These are phyloP conservation scores for Trametes punicea DNA, from an alignment of 768 basidiomycete species.

Conservation along the genomic window DNA sequence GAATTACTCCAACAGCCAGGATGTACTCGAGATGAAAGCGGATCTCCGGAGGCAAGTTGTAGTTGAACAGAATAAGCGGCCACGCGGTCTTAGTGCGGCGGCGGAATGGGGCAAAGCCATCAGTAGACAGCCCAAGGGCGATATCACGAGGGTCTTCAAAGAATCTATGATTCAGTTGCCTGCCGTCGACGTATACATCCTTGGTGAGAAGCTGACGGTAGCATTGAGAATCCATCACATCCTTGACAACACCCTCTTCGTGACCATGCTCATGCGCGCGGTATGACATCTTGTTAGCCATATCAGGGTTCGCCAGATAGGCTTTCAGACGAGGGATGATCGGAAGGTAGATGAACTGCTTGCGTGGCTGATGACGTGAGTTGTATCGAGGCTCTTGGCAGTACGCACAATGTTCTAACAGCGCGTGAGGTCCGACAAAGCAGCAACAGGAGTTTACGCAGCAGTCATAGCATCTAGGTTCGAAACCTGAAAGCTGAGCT, in stretches of 20 bases:
- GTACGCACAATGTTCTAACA: conserved; percentile 32
- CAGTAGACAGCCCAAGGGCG: conserved; percentile 38
- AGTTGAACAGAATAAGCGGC: conserved; percentile 41
- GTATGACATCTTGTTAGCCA: conserved; percentile 31
- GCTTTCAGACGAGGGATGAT: conserved; percentile 36
- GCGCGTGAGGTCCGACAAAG: conserved; percentile 33
- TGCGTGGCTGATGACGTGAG: conserved; percentile 22
- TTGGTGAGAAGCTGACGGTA: conserved; percentile 29
- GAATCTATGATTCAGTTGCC: conserved; percentile 25
- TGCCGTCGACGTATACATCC: conserved; percentile 29
- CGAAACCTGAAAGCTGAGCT: conserved; percentile 31
- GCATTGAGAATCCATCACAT: conserved; percentile 36
- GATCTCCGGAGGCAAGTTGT: conserved; percentile 41
- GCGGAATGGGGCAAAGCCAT: conserved; percentile 41
- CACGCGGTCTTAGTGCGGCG: conserved; percentile 32
- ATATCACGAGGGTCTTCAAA: conserved; percentile 39
- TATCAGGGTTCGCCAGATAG: conserved; percentile 20
- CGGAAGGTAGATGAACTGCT: conserved; percentile 37
- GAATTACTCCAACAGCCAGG: conserved; percentile 41
- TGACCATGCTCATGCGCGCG: conserved; percentile 24
- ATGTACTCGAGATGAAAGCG: conserved; percentile 35
- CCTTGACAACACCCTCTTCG: conserved; percentile 24
- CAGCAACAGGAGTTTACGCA: conserved; percentile 41
- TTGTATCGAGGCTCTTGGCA: conserved; percentile 32
- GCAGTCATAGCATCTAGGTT: conserved; percentile 37